Conservation (phyloP, 225 moss, liverwort and hornwort genomes). For the Antitrichia curtipendula region DNA sequence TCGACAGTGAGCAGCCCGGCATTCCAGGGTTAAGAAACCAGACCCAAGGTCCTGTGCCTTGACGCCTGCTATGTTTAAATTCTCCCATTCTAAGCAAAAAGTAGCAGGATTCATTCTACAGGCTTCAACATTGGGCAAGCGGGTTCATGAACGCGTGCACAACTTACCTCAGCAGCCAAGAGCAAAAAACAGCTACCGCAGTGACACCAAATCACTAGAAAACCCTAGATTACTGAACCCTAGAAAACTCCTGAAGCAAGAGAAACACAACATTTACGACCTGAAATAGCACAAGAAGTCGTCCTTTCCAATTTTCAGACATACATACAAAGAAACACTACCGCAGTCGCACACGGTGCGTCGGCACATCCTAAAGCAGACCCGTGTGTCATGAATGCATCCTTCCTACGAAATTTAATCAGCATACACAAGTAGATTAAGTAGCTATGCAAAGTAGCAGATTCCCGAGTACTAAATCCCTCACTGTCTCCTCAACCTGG, state of each 20-base stretch:
- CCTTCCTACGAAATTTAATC: neutral
- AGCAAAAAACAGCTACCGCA: neutral
- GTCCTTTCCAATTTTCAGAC: neutral
- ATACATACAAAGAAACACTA: neutral
- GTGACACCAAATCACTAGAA: neutral
- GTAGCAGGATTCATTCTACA: neutral
- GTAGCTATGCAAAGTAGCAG: neutral
- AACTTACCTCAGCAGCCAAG: too few species aligned
- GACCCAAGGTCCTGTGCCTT: neutral
- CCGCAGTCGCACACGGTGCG: neutral
- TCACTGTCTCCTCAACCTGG: neutral
- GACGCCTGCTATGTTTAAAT: too few species aligned
- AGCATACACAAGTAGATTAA: neutral
- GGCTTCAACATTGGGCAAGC: neutral
- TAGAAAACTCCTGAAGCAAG: neutral
- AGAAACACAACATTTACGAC: neutral
- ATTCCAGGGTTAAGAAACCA: neutral
- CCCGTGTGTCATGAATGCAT: neutral
- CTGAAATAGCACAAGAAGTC: neutral
- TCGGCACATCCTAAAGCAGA: neutral
- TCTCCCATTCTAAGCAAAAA: neutral
- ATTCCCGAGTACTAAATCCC: neutral
- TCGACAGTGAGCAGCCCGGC: neutral
- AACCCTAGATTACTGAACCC: neutral
- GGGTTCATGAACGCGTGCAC: neutral